Evolutionary conservation across 257 asterid species (phyloP).

Genomic region (Nyctanthes arbortristis): DNA sequence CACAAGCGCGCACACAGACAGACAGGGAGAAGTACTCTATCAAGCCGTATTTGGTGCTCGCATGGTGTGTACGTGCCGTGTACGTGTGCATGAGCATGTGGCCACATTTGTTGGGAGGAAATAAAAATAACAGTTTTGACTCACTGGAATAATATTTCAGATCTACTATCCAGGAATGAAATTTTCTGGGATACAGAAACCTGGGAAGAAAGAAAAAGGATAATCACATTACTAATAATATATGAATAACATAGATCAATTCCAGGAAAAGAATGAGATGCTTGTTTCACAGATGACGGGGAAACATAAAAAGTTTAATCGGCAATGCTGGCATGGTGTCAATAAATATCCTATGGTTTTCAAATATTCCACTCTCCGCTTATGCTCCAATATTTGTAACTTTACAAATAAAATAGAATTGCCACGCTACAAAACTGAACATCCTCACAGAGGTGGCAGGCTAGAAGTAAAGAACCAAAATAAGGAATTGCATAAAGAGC

Average conservation of each 20-base stretch:
- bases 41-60: too few species aligned
- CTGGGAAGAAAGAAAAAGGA: constrained; percentile 39
- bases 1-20: too few species aligned
- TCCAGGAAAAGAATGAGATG: constrained; percentile 11
- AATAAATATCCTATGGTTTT: background rate
- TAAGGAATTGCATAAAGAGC: constrained; percentile 11
- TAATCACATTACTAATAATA: constrained; percentile 16
- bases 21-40: too few species aligned
- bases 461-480: constrained; percentile 7
- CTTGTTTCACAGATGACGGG: constrained; percentile 9
- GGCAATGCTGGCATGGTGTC: background rate
- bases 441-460: constrained; percentile 1
- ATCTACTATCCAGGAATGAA: constrained; percentile 63
- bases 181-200: constrained; percentile 80
- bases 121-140: constrained; percentile 28
- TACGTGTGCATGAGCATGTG: background rate
- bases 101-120: too few species aligned
- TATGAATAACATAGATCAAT: constrained; percentile 4
- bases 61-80: background rate
- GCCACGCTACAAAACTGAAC: background rate
- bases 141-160: constrained; percentile 83
- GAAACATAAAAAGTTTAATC: background rate
- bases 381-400: constrained; percentile 2
- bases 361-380: constrained; percentile 1
- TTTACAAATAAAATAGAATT: constrained; percentile 6